These are phyloP conservation scores for Parachaetomium inaequale DNA, from an alignment of 495 filamentous ascomycete species.

Conservation along the genomic window DNA sequence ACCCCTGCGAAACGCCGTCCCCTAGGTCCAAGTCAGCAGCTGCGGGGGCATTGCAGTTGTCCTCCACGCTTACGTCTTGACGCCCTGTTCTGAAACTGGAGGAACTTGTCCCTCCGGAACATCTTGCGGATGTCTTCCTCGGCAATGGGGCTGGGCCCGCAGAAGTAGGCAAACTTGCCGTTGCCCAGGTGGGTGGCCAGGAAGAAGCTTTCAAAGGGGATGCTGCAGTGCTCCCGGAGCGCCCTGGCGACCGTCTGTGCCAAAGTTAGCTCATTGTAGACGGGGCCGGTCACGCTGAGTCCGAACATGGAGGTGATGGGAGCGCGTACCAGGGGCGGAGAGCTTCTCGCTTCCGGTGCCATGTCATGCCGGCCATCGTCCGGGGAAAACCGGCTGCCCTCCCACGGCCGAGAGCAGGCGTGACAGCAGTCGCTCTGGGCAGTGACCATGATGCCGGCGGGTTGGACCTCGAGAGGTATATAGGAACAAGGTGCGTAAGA, in stretches of 20 bases:
- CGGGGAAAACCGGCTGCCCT: constrained; percentile 14
- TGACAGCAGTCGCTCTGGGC: not conserved
- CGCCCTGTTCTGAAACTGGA: constrained; percentile 18
- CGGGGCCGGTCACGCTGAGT: not conserved
- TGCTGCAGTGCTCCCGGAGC: constrained; percentile 38
- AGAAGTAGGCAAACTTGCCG: constrained; percentile 33
- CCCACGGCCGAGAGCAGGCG: constrained; percentile 22
- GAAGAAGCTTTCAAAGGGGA: constrained; percentile 38
- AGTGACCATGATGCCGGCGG: constrained; percentile 17
- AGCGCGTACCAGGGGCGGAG: constrained; percentile 24
- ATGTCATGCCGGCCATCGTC: constrained; percentile 21
- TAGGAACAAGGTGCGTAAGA: not conserved
- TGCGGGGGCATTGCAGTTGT: not conserved
- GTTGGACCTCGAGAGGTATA: not conserved
- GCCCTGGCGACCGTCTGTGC: constrained; percentile 38
- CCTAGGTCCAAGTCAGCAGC: not conserved
- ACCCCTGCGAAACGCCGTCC: not conserved
- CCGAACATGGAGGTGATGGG: not conserved
- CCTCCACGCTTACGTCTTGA: constrained; percentile 16
- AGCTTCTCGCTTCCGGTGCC: constrained; percentile 12
- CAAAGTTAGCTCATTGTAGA: constrained; percentile 11
- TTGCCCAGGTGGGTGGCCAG: constrained; percentile 35
- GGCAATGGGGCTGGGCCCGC: constrained; percentile 27
- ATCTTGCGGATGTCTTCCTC: constrained; percentile 29
- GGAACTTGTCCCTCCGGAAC: constrained; percentile 34